Base-by-base conservation (phyloP, 495 filamentous ascomycete species). In the Acidiella bohemica region DNA sequence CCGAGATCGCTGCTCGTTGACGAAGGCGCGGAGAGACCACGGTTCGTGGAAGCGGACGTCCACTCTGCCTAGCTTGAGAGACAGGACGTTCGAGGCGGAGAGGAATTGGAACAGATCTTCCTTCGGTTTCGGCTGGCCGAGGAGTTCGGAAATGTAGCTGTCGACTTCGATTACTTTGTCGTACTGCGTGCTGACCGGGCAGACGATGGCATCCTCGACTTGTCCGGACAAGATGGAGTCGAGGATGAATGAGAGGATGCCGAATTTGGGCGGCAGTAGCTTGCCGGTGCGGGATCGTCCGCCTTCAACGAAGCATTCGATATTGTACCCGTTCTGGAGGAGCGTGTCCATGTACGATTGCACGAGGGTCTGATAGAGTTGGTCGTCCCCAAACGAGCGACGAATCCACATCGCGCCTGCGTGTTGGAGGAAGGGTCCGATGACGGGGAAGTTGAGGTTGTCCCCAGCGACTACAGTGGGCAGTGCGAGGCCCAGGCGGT, bases 141-240 rank as follows among this genome's bases (percentile, higher is more conserved):
- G 68, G 3, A 97, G 74, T 58, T 96, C 90, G 37, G 75, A 85
- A 36, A 95, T 86, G 54, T 96, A 97, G 13, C 84, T 90, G 52
- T 95, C 88, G 6, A 87, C 94, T 58, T 97, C 90, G 33, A 97
- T 83, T 34, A 97, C 90, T 51, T 95, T 97, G 68, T 97, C 90
- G 56, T 97, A 97, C 53, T 96, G 90, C 1, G 85, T 93, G 57
- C 81, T 88, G 21, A 97, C 90, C 2, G 88, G 88, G 50, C 85
- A 93, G 31, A 97, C 79, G 20, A 92, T 81, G 12, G 84, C 81
- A 58, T 97, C 90, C 40, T 88, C 67, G 2, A 93, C 82, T 1
- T 84, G 70, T n/a, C 88, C 85, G 5, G 80, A 85, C 2, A 95
- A 60, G 3, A 97, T 63, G 52, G 83, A 86, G 54, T 97, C 88